Evolutionary conservation across 306 rosid species (phyloP).

Genomic region (Aeschynomene evenia): DNA sequence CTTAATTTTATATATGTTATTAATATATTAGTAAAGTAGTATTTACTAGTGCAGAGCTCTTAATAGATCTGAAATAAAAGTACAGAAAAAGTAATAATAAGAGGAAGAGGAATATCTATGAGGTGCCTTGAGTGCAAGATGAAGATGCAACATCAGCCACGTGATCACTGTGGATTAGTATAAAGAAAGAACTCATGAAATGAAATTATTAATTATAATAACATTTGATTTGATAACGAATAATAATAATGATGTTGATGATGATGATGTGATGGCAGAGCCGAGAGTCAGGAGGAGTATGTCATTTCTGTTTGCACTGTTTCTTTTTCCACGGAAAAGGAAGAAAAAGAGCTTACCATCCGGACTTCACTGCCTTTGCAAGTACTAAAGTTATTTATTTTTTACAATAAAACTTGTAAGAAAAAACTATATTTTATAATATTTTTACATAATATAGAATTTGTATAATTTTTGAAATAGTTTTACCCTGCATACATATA

Average conservation of each 20-base stretch:
- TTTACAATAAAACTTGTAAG: not conserved
- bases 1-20: too few species aligned
- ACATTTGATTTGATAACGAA: constrained; percentile 4
- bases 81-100: not conserved
- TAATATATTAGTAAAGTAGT: too few species aligned
- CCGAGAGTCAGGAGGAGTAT: not conserved
- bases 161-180: constrained; percentile 20
- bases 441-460: too few species aligned
- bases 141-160: constrained; percentile 22
- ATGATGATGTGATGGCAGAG: constrained; percentile 16
- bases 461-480: too few species aligned
- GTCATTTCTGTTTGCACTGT: not conserved
- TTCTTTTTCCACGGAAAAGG: not conserved
- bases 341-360: not conserved
- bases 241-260: constrained; percentile 1
- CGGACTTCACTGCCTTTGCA: not conserved
- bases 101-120: not conserved
- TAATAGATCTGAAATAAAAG: constrained; percentile 15
- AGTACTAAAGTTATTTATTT: not conserved
- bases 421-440: too few species aligned
- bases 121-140: constrained; percentile 28
- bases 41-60: not conserved
- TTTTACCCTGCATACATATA: too few species aligned
- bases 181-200: not conserved
- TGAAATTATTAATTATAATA: too few species aligned